Base-by-base conservation (phyloP, 2,329 filamentous ascomycete species). In the Botrytis galanthina region DNA sequence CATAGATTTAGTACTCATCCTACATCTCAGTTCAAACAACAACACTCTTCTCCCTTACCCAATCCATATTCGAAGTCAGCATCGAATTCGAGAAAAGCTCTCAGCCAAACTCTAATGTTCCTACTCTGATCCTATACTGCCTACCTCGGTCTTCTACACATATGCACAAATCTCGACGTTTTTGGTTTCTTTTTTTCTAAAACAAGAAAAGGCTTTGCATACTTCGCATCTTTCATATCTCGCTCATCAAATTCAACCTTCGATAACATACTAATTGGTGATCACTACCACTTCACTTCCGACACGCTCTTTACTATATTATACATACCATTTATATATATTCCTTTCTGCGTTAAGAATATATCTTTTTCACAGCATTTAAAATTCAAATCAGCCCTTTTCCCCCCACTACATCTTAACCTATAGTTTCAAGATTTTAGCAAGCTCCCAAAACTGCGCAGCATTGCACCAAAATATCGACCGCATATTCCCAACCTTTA, bases 1-100 rank as follows among this genome's bases (percentile, higher is more conserved):
- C 70, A 71, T 71, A 51, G 70, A 64, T 64, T 71, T 71, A 71
- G 59, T 71, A 42, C 68, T 61, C 68, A 29, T 46, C 35, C 37
- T 46, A 64, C 69, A 54, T 29, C 42, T 71, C 69, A 35, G 57
- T 64, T 64, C 69, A 71, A 64, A 71, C 59, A 68, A 68, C 66
- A 68, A 64, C 70, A 64, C 44, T 20, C 59, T 54, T 64, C 59
- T 63, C 51, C 35, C 26, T 35, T 51, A 42, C 44, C 59, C 57
- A 64, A 71, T 35, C 46, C 16, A 42, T 63, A 46, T 54, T 32
- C 18, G 48, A 57, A n/a, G 46, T 57, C 66, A 68, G 66, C 35
- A 44, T 42, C 22, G 59, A 7, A 22, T 63, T 57, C 60, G 70
- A 71, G 70, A 71, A 54, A 32, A 35, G 42, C 57, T 44, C 67